Conservation (phyloP, 176 grass and related monocot genomes). For the Echinochloa phyllopogon region DNA sequence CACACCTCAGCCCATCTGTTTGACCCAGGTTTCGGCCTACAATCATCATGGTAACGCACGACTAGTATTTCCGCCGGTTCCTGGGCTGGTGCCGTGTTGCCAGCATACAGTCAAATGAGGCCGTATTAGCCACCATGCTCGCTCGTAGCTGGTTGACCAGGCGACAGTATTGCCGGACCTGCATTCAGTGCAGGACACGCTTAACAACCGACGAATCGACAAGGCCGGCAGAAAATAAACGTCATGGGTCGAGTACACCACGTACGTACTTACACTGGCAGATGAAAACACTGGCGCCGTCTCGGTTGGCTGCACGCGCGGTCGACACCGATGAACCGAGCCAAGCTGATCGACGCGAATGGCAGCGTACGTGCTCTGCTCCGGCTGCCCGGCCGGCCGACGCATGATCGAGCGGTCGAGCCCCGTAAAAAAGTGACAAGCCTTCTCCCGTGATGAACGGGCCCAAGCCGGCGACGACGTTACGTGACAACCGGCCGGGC, state of each 20-base stretch:
- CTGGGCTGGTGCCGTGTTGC: no score
- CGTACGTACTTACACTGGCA: neutral
- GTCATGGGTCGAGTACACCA: neutral
- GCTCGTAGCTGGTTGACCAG: neutral
- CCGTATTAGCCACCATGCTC: neutral
- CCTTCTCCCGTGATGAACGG: conserved; percentile 32
- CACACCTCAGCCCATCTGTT: no score
- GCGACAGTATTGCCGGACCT: neutral
- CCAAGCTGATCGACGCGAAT: neutral
- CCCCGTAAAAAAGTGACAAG: neutral
- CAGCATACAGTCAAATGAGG: no score
- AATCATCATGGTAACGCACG: no score
- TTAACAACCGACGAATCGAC: neutral
- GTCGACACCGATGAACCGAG: neutral
- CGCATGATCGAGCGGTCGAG: neutral
- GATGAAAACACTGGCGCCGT: neutral
- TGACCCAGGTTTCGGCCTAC: no score
- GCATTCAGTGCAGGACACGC: neutral
- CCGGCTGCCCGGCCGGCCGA: neutral
- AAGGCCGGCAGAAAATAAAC: neutral
- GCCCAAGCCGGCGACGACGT: conserved; percentile 6
- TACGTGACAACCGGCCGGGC: conserved; percentile 33
- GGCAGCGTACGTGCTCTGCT: neutral
- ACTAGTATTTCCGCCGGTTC: no score
- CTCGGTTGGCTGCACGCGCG: neutral